These are phyloP conservation scores for Aspergillaceae sp. DNA, from an alignment of 2,329 filamentous ascomycete genomes.

Conservation along the genomic window DNA sequence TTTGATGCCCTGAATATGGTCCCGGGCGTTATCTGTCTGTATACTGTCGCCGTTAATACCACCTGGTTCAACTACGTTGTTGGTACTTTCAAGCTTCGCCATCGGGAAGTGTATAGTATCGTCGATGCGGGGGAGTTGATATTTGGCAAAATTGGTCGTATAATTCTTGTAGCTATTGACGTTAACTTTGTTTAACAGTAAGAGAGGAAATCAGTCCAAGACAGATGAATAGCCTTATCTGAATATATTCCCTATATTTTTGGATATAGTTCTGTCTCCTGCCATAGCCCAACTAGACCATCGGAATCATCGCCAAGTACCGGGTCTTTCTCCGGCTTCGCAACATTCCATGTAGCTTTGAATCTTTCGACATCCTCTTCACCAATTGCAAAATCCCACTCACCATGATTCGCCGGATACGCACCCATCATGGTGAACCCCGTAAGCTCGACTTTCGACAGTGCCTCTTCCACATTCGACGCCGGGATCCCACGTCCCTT, in stretches of 20 bases:
- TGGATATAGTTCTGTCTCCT: neutral
- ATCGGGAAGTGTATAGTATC: conserved; percentile 49
- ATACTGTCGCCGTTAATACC: conserved; percentile 34
- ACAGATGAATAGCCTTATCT: neutral
- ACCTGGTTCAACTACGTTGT: conserved; percentile 43
- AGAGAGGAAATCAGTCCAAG: neutral
- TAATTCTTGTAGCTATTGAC: conserved; percentile 15
- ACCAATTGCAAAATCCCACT: conserved; percentile 46
- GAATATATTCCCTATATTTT: neutral
- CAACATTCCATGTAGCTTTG: conserved; percentile 39
- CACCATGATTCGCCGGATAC: conserved; percentile 39
- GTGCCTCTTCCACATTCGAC: conserved; percentile 24
- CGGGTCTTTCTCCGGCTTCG: conserved; percentile 41
- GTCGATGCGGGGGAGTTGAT: conserved; percentile 48
- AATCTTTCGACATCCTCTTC: conserved; percentile 37
- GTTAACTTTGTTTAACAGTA: neutral
- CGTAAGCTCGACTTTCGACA: conserved; percentile 29
- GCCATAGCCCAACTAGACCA: conserved; percentile 33
- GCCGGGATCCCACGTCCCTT: conserved; percentile 29
- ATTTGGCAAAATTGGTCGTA: conserved; percentile 45
- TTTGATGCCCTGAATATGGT: conserved; percentile 41
- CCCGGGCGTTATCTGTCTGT: conserved; percentile 39
- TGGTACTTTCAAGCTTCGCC: conserved; percentile 42
- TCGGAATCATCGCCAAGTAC: conserved; percentile 35
- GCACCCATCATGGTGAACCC: conserved; percentile 52